Conservation (phyloP, 129 eudicot genomes). For the Heracleum sosnowskyi region DNA sequence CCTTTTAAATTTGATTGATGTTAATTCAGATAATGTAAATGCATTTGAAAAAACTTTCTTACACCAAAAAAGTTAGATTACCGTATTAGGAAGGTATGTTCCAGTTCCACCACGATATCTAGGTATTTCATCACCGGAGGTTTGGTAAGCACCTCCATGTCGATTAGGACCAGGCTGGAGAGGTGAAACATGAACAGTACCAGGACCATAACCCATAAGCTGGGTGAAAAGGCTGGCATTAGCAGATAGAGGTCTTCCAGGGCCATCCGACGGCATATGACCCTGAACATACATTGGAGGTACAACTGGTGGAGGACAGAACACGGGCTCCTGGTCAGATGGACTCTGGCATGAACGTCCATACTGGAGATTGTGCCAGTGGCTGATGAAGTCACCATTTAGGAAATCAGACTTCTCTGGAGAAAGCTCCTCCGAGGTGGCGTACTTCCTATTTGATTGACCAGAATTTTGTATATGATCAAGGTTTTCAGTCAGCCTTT, state of each 20-base stretch:
- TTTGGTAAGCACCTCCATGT: conserved; percentile 10
- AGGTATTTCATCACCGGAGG: conserved; percentile 15
- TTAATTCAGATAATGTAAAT: not conserved
- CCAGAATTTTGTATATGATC: conserved; percentile 3
- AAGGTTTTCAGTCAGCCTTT: conserved; percentile 13
- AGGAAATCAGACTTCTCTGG: conserved; percentile 23
- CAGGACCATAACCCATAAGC: conserved; percentile 25
- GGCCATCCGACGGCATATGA: conserved; percentile 8
- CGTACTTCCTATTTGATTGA: not conserved
- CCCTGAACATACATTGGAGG: conserved; percentile 20
- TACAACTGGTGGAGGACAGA: conserved; percentile 16
- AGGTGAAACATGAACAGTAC: conserved; percentile 12
- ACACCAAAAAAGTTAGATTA: conserved; percentile 5
- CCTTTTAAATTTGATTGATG: not conserved
- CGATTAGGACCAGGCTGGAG: conserved; percentile 13
- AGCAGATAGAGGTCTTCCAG: conserved; percentile 15
- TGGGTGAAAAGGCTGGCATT: conserved; percentile 23
- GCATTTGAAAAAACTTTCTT: not conserved
- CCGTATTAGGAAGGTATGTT: conserved; percentile 30
- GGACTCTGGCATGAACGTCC: conserved; percentile 27
- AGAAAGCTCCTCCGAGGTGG: conserved; percentile 8
- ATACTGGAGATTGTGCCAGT: conserved; percentile 24
- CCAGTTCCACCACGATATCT: conserved; percentile 26
- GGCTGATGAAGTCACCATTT: conserved; percentile 22
- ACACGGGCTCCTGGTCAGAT: conserved; percentile 10